Conservation (phyloP, 805 yeast species). For the Ogataea henricii region DNA sequence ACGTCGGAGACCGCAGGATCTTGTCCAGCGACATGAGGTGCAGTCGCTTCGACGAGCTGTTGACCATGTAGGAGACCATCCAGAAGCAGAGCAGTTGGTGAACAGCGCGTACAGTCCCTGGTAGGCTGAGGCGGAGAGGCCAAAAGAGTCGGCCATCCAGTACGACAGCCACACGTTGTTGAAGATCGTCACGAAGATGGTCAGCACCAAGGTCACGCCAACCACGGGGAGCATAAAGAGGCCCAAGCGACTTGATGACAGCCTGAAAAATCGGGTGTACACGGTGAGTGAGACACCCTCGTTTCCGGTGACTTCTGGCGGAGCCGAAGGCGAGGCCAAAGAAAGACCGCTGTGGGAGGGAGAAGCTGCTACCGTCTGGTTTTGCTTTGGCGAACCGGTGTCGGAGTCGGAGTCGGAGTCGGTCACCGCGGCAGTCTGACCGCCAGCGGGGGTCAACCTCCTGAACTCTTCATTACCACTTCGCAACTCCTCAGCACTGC, state of each 20-base stretch:
- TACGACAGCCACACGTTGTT: constrained; percentile 78
- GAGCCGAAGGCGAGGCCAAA: no score
- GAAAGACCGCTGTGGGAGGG: no score
- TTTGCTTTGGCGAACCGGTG: background rate
- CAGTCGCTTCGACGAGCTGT: constrained; percentile 53
- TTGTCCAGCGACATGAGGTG: constrained; percentile 61
- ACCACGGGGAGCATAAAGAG: constrained; percentile 28
- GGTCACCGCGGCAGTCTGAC: constrained; percentile 29
- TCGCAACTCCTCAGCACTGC: constrained; percentile 57
- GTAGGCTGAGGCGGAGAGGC: constrained; percentile 52
- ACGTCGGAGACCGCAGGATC: constrained; percentile 77
- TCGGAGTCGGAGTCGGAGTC: no score
- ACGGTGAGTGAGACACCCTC: constrained; percentile 44
- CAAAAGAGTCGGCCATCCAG: constrained; percentile 65
- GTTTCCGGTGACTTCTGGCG: constrained; percentile 30
- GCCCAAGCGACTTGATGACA: constrained; percentile 53
- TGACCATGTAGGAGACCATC: constrained; percentile 50
- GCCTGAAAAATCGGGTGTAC: constrained; percentile 48
- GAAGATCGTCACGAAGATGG: constrained; percentile 54
- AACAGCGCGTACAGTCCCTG: constrained; percentile 70
- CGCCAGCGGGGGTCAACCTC: constrained; percentile 38
- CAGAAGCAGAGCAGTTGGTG: constrained; percentile 45
- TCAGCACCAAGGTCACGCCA: constrained; percentile 25
- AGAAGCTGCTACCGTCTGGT: constrained; percentile 18
- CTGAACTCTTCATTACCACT: constrained; percentile 46